Conservation (phyloP, 148 eudicot species). For the Amaranthus cruentus region DNA sequence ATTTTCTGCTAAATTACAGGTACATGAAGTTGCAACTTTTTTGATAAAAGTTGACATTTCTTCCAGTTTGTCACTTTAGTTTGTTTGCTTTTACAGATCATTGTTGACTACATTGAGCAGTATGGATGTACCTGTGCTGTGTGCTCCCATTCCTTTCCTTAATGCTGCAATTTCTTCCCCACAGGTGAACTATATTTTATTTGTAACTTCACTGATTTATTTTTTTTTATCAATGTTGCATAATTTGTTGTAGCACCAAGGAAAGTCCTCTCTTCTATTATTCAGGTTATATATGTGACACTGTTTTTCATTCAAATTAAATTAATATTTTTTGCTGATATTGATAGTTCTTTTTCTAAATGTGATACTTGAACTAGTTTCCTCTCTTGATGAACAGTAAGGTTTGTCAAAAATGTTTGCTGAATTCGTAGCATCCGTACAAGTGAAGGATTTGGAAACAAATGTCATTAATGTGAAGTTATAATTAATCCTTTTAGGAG, state of each 20-base stretch:
- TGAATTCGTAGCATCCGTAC: too few species aligned
- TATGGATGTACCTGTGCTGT: conserved; percentile 78
- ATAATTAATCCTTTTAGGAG: too few species aligned
- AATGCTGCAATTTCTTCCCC: conserved; percentile 85
- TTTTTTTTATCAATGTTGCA: not conserved
- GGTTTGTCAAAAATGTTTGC: not conserved
- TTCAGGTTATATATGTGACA: too few species aligned
- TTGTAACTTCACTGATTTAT: not conserved
- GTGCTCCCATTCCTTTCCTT: conserved; percentile 71
- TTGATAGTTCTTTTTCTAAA: not conserved
- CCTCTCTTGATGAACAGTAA: not conserved
- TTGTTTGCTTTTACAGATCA: conserved; percentile 42
- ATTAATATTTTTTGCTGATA: not conserved
- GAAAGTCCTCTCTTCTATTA: not conserved
- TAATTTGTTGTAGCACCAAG: not conserved
- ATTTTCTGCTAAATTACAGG: conserved; percentile 77
- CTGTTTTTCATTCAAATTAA: too few species aligned
- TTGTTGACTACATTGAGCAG: conserved; percentile 47
- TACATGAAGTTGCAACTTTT: conserved; percentile 1
- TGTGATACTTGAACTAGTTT: too few species aligned
- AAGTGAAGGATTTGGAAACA: too few species aligned
- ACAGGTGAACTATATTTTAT: conserved; percentile 45
- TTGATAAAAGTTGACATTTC: not conserved
- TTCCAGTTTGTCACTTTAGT: conserved; percentile 7
- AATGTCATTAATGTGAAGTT: too few species aligned